Percentiles rank a stretch among this genome's conserved stretches.
Evolutionary conservation across 352 stramenopile species (phyloP).

Genomic region (Phytophthora syringae): DNA sequence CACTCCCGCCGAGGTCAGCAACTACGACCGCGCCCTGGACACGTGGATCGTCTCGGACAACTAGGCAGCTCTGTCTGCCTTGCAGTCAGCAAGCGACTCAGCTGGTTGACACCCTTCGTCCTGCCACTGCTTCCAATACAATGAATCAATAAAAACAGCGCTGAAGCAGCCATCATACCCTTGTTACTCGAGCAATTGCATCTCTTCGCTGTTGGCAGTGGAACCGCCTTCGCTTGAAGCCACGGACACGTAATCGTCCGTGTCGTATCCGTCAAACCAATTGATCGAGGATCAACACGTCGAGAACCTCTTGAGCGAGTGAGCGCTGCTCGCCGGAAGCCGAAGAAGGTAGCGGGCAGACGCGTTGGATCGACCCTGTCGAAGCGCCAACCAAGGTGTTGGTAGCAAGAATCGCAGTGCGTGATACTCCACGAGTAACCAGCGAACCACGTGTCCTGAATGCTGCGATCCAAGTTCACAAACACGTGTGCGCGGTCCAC

Average conservation of each 20-base stretch:
- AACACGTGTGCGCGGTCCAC: slow-evolving; percentile 55
- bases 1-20: slow-evolving; percentile 89
- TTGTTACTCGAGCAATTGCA: slow-evolving; percentile 20
- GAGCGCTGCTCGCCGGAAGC: slow-evolving; percentile 71
- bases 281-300: slow-evolving; percentile 9
- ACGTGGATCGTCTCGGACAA: slow-evolving; percentile 91
- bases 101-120: too few species aligned
- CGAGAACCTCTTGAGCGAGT: slow-evolving; percentile 23
- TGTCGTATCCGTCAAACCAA: slow-evolving; percentile 32
- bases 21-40: slow-evolving; percentile 90
- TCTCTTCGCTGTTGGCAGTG: slow-evolving; percentile 29
- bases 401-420: slow-evolving; percentile 70
- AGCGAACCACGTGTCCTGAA: slow-evolving; percentile 80
- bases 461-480: slow-evolving; percentile 52
- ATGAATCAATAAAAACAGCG: slow-evolving; percentile 34
- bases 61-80: slow-evolving; percentile 55
- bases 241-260: slow-evolving; percentile 33
- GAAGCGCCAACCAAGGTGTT: slow-evolving; percentile 84
- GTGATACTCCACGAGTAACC: slow-evolving; percentile 85
- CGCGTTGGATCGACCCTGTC: slow-evolving; percentile 42
- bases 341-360: slow-evolving; percentile 60
- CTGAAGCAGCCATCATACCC: slow-evolving; percentile 15
- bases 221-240: slow-evolving; percentile 24
- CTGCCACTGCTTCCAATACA: slow-evolving; percentile 36
- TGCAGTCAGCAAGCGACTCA: too few species aligned